Percentiles rank a stretch among this genome's conserved stretches.
Evolutionary conservation across 306 rosid species (phyloP).

Genomic region (Dalbergia oliveri): DNA sequence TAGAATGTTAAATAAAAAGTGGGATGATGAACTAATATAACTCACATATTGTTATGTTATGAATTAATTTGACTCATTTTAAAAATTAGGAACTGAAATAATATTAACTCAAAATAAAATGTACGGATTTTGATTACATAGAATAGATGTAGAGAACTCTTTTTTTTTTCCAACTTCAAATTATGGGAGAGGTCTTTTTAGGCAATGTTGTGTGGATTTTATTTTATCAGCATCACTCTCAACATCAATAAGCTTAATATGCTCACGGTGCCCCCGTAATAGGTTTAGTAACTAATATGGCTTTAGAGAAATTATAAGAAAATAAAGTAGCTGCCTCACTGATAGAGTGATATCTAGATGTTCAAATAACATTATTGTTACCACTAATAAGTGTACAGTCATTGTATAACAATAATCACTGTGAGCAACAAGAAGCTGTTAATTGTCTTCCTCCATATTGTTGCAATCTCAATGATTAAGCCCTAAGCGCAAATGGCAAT

Average conservation of each 20-base stretch:
- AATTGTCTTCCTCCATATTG: slow-evolving; percentile 25
- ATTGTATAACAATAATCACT: slow-evolving; percentile 29
- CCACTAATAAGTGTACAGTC: neutral
- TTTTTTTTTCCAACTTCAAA: neutral
- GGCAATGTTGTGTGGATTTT: neutral
- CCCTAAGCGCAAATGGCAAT: slow-evolving; percentile 41
- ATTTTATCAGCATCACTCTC: too few species aligned
- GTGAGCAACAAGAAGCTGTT: slow-evolving; percentile 24
- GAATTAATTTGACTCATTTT: too few species aligned
- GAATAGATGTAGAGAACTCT: neutral
- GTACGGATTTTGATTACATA: neutral
- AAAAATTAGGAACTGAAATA: too few species aligned
- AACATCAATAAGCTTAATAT: too few species aligned
- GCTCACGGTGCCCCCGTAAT: too few species aligned
- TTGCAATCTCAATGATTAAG: slow-evolving; percentile 39
- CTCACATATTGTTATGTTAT: too few species aligned
- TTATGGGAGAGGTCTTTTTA: neutral
- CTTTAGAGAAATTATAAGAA: too few species aligned
- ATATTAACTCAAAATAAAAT: neutral
- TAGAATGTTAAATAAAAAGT: too few species aligned
- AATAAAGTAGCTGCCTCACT: too few species aligned
- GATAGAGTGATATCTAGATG: too few species aligned
- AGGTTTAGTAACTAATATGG: too few species aligned
- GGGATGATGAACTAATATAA: too few species aligned
- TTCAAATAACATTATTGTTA: neutral